Conservation (phyloP, 768 basidiomycete genomes). For the Podaxis sp. region DNA sequence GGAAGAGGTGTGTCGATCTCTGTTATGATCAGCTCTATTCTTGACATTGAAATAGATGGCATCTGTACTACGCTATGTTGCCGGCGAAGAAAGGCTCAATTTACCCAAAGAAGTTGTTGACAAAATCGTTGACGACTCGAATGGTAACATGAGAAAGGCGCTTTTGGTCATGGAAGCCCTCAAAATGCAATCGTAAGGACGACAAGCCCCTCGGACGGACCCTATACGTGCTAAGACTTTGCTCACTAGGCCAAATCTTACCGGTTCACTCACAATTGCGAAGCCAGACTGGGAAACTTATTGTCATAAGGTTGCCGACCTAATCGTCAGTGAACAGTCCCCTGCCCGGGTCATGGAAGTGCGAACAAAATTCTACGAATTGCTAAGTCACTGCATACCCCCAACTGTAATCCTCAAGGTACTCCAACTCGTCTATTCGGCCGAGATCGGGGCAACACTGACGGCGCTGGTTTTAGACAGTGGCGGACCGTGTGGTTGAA, state of each 20-base stretch:
- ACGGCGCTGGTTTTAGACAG: conserved; percentile 54
- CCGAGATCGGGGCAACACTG: background rate
- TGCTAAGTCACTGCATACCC: conserved; percentile 96
- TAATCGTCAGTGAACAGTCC: conserved; percentile 87
- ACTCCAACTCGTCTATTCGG: conserved; percentile 4
- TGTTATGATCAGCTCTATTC: conserved; percentile 6
- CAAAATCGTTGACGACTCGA: conserved; percentile 79
- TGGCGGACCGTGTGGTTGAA: conserved; percentile 84
- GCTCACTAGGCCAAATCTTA: conserved; percentile 68
- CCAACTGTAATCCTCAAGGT: conserved; percentile 91
- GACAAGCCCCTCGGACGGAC: background rate
- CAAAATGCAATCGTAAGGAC: conserved; percentile 91
- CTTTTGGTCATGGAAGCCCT: conserved; percentile 92
- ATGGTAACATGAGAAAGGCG: conserved; percentile 93
- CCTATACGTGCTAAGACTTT: conserved; percentile 1
- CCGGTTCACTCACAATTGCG: conserved; percentile 76
- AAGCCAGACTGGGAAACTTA: conserved; percentile 99
- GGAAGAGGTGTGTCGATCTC: conserved; percentile 55
- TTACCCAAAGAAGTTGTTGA: conserved; percentile 74
- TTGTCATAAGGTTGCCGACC: conserved; percentile 86
- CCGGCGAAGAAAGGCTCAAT: conserved; percentile 74
- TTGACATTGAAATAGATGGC: conserved; percentile 59
- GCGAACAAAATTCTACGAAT: conserved; percentile 89
- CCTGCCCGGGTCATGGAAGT: conserved; percentile 91
- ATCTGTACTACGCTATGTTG: conserved; percentile 74